Percentiles rank a stretch among this genome's conserved stretches.
phyloP scores from a whole-genome alignment of 1,284 basidiomycete species.

The Tilletia walkeri region DNA sequence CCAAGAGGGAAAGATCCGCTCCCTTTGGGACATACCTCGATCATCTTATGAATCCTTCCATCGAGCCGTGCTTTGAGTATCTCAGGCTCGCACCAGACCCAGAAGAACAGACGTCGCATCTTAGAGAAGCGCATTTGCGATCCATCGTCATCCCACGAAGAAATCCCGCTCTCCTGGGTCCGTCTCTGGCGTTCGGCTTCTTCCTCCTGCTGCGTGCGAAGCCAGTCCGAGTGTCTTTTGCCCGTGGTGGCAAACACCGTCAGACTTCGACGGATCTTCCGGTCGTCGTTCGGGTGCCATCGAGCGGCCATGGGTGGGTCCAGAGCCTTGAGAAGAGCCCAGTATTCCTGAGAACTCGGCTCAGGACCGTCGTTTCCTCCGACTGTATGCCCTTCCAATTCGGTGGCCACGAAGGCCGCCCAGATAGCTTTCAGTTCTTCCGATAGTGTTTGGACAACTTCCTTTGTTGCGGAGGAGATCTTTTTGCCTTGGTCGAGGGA shows the following conservation, averaged over 20 bases:
- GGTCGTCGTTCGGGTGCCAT: conserved; percentile 93
- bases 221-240: conserved; percentile 68
- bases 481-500: too few species aligned
- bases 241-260: conserved; percentile 75
- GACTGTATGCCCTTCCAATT: background rate
- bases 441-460: too few species aligned
- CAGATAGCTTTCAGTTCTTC: too few species aligned
- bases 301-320: conserved; percentile 75
- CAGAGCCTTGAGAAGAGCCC: conserved; percentile 68
- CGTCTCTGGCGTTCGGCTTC: background rate
- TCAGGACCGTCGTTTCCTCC: too few species aligned
- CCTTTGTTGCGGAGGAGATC: too few species aligned
- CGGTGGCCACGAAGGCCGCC: too few species aligned
- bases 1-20: background rate
- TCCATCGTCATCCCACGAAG: background rate
- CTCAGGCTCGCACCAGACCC: conserved; percentile 78
- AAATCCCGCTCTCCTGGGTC: background rate
- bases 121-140: background rate
- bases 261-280: conserved; percentile 81
- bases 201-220: conserved; percentile 62
- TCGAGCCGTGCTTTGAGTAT: conserved; percentile 71
- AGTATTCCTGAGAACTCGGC: conserved; percentile 62
- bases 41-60: conserved; percentile 81
- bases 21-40: conserved; percentile 64
- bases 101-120: conserved; percentile 77